phyloP scores from a whole-genome alignment of 495 filamentous ascomycete species.

The Penicillium verhagenii region DNA sequence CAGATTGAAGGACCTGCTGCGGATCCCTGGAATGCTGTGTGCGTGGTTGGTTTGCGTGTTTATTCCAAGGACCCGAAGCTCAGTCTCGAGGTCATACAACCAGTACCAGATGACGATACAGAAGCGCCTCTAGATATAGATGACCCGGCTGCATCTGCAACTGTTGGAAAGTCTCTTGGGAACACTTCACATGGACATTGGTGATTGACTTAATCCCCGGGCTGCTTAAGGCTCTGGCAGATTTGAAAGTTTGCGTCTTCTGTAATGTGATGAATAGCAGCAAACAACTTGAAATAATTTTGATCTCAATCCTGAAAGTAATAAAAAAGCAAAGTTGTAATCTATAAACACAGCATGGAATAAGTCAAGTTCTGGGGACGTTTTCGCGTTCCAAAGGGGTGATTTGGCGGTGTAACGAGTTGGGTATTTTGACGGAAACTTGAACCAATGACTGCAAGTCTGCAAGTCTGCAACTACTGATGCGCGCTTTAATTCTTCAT shows the following conservation, averaged over 20 bases:
- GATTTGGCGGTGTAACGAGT: no score
- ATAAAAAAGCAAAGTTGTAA: no score
- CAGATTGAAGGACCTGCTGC: conserved; percentile 8
- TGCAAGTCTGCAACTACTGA: background rate
- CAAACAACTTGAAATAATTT: no score
- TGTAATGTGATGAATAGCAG: no score
- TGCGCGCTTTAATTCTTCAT: conserved; percentile 11
- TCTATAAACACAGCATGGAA: no score
- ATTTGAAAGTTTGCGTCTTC: no score
- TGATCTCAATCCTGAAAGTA: no score
- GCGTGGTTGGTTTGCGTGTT: conserved; percentile 73
- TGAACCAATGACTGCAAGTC: no score
- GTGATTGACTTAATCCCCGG: no score
- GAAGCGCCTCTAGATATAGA: conserved; percentile 53
- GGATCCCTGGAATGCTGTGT: conserved; percentile 85
- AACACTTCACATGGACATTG: background rate
- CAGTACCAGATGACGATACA: conserved; percentile 50
- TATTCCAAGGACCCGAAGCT: conserved; percentile 61
- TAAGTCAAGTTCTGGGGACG: no score
- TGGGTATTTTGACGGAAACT: conserved; percentile 1
- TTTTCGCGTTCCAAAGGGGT: no score
- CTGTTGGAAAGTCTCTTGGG: conserved; percentile 29
- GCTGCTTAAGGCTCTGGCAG: no score
- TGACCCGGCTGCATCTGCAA: conserved; percentile 48
- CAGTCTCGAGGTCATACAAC: conserved; percentile 52